Evolutionary conservation across 164 flowering plant species (phyloP), one percentile per base, ranked within the genome.

Genomic region (Kingdonia uniflora): DNA sequence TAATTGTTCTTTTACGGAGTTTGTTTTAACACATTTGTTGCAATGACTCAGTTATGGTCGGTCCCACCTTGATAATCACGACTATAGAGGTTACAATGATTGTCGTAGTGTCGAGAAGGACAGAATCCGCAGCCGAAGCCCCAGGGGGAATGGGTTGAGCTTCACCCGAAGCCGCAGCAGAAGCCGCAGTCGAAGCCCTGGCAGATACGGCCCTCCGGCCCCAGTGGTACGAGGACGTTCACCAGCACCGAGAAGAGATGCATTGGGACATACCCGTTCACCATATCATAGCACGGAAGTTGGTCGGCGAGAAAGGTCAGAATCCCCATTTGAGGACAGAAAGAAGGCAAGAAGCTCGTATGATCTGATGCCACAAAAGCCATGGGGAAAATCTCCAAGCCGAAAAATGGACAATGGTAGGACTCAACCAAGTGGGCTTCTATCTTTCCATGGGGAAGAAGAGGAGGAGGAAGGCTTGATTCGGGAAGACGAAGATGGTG

Each of bases 401-500:
- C 58, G 55, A 16, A 37, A 16, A 20, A 13, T 42, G 42, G 45
- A 17, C 26, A 48, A 53, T 7, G 56, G 54, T 8, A 43, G 42
- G 24, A 54, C 11, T 11, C 26, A 29, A 29, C 35, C 35, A 29
- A 29, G 35, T 29, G 35, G 35, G 35, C 35, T 29, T 29, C 35
- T 62, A 6, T 39, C 59, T 21, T 48, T 13, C 29, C 33, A 23
- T 1, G 67, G 37, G 33, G 81, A 65, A 19, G 77, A 77, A 48
- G 74, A 64, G 11, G 81, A 74, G 7, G 81, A 74, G 61, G 82
- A 77, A 61, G 82, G 82, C 40, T 60, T 78, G 71, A 75, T 73
- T 43, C 78, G 59, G 1, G 58, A 68, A 10, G 75, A 77, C 17
- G 76, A 70, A 4, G 71, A 58, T 42, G 50, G n/a, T 24, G 52